Conservation (phyloP, 2,329 filamentous ascomycete genomes). For the Pestalotiopsis sp. region DNA sequence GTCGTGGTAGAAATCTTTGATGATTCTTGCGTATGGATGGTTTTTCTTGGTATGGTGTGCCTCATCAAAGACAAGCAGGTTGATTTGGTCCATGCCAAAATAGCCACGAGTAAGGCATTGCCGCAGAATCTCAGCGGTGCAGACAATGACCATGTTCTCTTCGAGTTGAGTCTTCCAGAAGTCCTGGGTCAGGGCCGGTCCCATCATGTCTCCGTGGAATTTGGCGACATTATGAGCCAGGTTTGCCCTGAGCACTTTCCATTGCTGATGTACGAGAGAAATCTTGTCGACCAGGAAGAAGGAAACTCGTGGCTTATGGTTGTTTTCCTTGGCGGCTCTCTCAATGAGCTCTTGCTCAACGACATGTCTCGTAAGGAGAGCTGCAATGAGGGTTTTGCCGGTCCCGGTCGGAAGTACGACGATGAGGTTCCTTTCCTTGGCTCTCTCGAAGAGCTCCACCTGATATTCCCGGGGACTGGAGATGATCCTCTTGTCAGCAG, state of each 20-base stretch:
- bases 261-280: slow-evolving; percentile 87
- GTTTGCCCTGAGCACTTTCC: slow-evolving; percentile 79
- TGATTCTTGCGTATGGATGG: slow-evolving; percentile 86
- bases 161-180: slow-evolving; percentile 57
- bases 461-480: slow-evolving; percentile 87
- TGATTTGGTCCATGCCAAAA: slow-evolving; percentile 80
- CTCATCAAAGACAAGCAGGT: slow-evolving; percentile 92
- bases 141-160: slow-evolving; percentile 83
- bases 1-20: slow-evolving; percentile 78
- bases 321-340: slow-evolving; percentile 48
- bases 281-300: slow-evolving; percentile 95
- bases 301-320: slow-evolving; percentile 65
- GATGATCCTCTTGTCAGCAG: slow-evolving; percentile 60
- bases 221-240: slow-evolving; percentile 74
- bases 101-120: slow-evolving; percentile 79
- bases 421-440: slow-evolving; percentile 84
- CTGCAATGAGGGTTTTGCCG: slow-evolving; percentile 95
- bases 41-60: slow-evolving; percentile 95
- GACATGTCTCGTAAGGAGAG: slow-evolving; percentile 76
- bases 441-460: slow-evolving; percentile 84
- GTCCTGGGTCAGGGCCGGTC: slow-evolving; percentile 38
- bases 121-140: slow-evolving; percentile 85
- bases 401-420: slow-evolving; percentile 74
- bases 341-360: slow-evolving; percentile 78
- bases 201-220: slow-evolving; percentile 72